Conservation (phyloP, 1,284 basidiomycete genomes). For the Cutaneotrichosporon spelunceum region DNA sequence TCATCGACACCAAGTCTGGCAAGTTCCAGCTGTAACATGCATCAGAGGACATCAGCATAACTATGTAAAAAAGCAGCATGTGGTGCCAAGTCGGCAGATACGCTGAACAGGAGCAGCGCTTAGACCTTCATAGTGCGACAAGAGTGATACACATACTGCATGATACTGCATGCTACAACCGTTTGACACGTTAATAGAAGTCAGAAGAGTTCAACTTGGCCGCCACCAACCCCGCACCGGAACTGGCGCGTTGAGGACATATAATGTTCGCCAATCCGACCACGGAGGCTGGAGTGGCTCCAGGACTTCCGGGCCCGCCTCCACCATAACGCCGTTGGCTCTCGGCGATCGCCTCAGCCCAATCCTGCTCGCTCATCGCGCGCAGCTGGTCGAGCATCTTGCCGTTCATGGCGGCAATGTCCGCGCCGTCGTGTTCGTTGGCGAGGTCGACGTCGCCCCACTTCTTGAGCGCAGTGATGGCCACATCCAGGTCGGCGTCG, state of each 20-base stretch:
- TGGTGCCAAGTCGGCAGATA: neutral
- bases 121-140: neutral
- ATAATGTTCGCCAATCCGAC: neutral
- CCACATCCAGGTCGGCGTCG: conserved; percentile 33
- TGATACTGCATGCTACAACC: too few relatives aligned
- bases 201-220: neutral
- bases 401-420: conserved; percentile 33
- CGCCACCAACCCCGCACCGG: neutral
- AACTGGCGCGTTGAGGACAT: neutral
- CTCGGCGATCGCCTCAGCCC: conserved; percentile 30
- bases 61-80: neutral
- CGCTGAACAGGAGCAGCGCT: neutral
- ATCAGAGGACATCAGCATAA: neutral
- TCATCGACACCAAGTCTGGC: conserved; percentile 11
- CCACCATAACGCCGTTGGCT: conserved; percentile 21
- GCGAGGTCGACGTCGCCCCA: conserved; percentile 30
- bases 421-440: conserved; percentile 25
- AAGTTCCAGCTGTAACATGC: neutral
- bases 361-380: conserved; percentile 26
- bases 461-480: conserved; percentile 28
- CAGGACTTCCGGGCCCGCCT: neutral
- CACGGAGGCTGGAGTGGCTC: neutral
- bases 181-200: neutral
- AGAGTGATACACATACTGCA: neutral
- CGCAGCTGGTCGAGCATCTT: conserved; percentile 33